Conservation (phyloP, 148 eudicot genomes). For the Diospyros kaki region DNA sequence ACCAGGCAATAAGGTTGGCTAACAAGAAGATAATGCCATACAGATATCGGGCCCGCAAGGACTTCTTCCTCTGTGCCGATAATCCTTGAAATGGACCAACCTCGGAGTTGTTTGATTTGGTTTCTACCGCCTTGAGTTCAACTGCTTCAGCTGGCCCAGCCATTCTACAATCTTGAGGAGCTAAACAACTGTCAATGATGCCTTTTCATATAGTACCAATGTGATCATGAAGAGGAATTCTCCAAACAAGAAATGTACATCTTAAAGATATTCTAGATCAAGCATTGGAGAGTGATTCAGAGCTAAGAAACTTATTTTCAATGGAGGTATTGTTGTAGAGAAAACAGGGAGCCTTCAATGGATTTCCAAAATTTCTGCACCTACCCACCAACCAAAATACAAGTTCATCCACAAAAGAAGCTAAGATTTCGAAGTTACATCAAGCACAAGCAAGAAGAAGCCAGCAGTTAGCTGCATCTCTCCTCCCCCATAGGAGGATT, state of each 20-base stretch:
- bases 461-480: constrained; percentile 9
- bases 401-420: neutral
- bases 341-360: constrained; percentile 8
- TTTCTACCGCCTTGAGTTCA: constrained; percentile 20
- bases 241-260: neutral
- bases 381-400: constrained; percentile 24
- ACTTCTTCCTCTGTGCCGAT: constrained; percentile 34
- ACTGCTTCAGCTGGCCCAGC: constrained; percentile 20
- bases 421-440: neutral
- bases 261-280: neutral
- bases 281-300: neutral
- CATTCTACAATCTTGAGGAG: constrained; percentile 21
- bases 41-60: constrained; percentile 68
- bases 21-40: constrained; percentile 72
- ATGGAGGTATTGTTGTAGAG: neutral
- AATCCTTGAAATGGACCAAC: constrained; percentile 32
- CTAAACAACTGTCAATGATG: neutral
- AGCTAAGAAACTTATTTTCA: neutral
- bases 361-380: constrained; percentile 11
- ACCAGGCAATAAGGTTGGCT: constrained; percentile 73
- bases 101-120: constrained; percentile 21
- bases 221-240: neutral
- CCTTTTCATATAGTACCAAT: neutral
- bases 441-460: constrained; percentile 13
- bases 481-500: neutral